These are phyloP conservation scores for Candida caryicola DNA, from an alignment of 805 yeast species.

Conservation along the genomic window DNA sequence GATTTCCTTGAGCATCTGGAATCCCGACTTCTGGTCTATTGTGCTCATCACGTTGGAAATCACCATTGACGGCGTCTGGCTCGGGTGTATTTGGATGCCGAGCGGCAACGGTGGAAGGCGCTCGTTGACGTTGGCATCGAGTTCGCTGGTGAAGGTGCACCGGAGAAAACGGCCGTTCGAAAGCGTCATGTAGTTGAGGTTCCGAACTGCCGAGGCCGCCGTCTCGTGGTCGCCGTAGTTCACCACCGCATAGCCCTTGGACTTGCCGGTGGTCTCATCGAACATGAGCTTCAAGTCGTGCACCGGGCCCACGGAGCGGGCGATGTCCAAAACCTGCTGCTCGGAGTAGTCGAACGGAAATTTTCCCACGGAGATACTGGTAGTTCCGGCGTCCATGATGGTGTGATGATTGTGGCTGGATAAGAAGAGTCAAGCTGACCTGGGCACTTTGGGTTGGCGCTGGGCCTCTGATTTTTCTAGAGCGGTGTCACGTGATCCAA, in stretches of 20 bases:
- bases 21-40: constrained; percentile 22
- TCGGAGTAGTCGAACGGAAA: constrained; percentile 94
- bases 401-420: background rate
- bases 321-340: constrained; percentile 85
- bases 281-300: constrained; percentile 70
- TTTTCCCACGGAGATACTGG: constrained; percentile 68
- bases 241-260: constrained; percentile 87
- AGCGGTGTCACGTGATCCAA: too few relatives aligned
- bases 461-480: too few relatives aligned
- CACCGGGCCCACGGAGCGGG: constrained; percentile 87
- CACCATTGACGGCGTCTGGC: constrained; percentile 36
- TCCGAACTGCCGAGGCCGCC: constrained; percentile 87
- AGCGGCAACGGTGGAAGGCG: constrained; percentile 40
- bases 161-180: constrained; percentile 69
- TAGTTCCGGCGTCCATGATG: constrained; percentile 8
- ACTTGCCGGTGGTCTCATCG: constrained; percentile 84
- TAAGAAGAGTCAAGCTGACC: background rate
- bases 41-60: constrained; percentile 19
- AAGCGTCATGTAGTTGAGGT: constrained; percentile 64
- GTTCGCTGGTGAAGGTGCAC: constrained; percentile 70
- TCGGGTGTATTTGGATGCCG: constrained; percentile 40
- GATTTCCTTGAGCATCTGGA: constrained; percentile 45
- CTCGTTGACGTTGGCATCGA: constrained; percentile 19
- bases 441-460: too few relatives aligned
- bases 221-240: constrained; percentile 81